Conservation (phyloP, 2,329 filamentous ascomycete species). For the Apiospora sp. region DNA sequence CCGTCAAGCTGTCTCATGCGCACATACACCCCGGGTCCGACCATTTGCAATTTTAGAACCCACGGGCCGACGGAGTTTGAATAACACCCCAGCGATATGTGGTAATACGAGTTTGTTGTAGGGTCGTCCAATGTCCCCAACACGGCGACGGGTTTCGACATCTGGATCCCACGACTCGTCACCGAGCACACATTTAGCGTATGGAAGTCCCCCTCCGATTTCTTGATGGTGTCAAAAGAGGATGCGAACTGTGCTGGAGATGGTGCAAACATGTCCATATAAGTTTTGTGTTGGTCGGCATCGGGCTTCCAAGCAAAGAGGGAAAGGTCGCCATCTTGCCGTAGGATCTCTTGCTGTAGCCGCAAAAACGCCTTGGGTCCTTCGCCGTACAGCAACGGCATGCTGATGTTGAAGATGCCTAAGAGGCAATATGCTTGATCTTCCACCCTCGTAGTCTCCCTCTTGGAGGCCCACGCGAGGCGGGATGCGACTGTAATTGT, state of each 20-base stretch:
- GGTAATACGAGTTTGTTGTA: not conserved
- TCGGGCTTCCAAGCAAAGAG: not conserved
- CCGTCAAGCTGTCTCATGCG: not conserved
- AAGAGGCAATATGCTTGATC: conserved; percentile 42
- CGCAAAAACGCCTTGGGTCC: conserved; percentile 33
- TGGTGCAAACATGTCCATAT: not conserved
- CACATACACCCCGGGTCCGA: not conserved
- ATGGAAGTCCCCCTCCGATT: not conserved
- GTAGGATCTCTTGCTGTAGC: conserved; percentile 29
- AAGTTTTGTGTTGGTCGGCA: not conserved
- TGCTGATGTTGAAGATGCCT: conserved; percentile 42
- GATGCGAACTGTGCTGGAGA: not conserved
- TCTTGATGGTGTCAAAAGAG: not conserved
- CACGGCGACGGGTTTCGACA: not conserved
- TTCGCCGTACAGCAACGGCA: conserved; percentile 44
- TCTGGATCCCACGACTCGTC: not conserved
- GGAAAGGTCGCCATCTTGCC: not conserved
- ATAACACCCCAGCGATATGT: not conserved
- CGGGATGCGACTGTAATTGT: conserved; percentile 33
- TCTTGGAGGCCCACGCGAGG: conserved; percentile 41
- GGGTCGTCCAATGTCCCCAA: not conserved
- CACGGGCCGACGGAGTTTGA: not conserved
- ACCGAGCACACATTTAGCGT: not conserved
- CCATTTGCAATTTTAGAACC: not conserved
- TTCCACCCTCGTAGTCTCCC: conserved; percentile 37